Evolutionary conservation across 352 stramenopile genomes (phyloP).

Genomic region (Thalassiosira mediterranea): DNA sequence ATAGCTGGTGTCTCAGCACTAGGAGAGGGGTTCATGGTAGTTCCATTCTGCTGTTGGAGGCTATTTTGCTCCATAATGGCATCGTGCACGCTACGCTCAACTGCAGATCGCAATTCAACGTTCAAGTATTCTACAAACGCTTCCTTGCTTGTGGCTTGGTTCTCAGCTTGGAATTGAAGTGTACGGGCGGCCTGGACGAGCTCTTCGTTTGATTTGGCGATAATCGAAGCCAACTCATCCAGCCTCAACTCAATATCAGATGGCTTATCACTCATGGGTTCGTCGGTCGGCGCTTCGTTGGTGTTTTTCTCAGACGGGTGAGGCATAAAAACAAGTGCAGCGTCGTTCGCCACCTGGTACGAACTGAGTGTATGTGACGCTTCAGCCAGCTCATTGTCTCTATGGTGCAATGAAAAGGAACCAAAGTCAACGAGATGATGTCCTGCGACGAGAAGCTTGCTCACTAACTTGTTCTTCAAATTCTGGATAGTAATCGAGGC

Average conservation of each 20-base stretch:
- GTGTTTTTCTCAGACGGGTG: too few relatives aligned
- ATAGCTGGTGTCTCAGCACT: too few relatives aligned
- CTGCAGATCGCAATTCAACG: too few relatives aligned
- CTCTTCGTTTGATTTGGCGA: slow-evolving; percentile 25
- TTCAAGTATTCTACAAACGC: too few relatives aligned
- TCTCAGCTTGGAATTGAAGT: slow-evolving; percentile 31
- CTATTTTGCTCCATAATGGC: too few relatives aligned
- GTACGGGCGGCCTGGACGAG: slow-evolving; percentile 20
- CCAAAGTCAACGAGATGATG: slow-evolving; percentile 1
- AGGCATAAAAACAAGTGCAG: slow-evolving; percentile 21
- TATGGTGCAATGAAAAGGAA: slow-evolving; percentile 9
- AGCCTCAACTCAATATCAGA: slow-evolving; percentile 24
- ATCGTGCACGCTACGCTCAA: too few relatives aligned
- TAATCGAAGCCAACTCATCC: too few relatives aligned
- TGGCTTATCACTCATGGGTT: not conserved
- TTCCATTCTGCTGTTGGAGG: too few relatives aligned
- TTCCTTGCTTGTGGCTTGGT: slow-evolving; percentile 29
- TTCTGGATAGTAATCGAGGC: slow-evolving; percentile 23
- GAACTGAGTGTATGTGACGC: slow-evolving; percentile 18
- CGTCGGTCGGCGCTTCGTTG: not conserved
- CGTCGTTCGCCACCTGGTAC: slow-evolving; percentile 12
- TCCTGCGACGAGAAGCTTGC: not conserved
- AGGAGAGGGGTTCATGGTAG: too few relatives aligned
- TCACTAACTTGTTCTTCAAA: slow-evolving; percentile 34
- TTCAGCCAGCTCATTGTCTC: slow-evolving; percentile 5